phyloP scores from a whole-genome alignment of 768 basidiomycete genomes.

The Asterophora parasitica region DNA sequence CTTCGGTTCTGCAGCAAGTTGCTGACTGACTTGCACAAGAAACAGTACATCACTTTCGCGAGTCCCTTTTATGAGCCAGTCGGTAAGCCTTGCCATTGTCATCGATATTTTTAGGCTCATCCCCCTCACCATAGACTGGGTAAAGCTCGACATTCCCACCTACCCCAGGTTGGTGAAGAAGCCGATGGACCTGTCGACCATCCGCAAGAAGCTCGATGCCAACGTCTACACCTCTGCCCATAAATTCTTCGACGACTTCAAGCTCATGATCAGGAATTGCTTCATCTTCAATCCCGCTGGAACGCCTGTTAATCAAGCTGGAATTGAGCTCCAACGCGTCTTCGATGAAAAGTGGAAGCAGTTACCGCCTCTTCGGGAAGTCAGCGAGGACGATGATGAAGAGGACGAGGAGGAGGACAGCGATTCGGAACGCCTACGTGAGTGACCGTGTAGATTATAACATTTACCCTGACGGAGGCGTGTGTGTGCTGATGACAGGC shows the following conservation, averaged over 20 bases:
- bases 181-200: conserved; percentile 93
- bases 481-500: conserved; percentile 21
- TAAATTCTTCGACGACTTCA: conserved; percentile 88
- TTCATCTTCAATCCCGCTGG: conserved; percentile 87
- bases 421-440: conserved; percentile 68
- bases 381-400: conserved; percentile 60
- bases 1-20: conserved; percentile 78
- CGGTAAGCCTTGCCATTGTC: conserved; percentile 46
- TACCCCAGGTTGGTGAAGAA: conserved; percentile 88
- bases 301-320: conserved; percentile 83
- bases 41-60: conserved; percentile 69
- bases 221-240: conserved; percentile 72
- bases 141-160: conserved; percentile 71
- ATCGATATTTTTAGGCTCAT: conserved; percentile 8
- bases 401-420: conserved; percentile 58
- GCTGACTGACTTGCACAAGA: conserved; percentile 69
- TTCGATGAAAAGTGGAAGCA: conserved; percentile 92
- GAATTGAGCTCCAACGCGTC: conserved; percentile 74
- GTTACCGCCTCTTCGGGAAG: conserved; percentile 57
- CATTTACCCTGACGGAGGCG: conserved; percentile 5
- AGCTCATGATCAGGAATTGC: conserved; percentile 93
- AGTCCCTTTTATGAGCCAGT: conserved; percentile 93
- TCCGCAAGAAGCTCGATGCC: conserved; percentile 78
- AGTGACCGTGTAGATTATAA: conserved; percentile 23
- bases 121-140: conserved; percentile 50